A percentile compares a stretch with the other conserved stretches of the same genome.
Conservation (phyloP, 140 eudicot genomes). For the Senecio squalidus region DNA sequence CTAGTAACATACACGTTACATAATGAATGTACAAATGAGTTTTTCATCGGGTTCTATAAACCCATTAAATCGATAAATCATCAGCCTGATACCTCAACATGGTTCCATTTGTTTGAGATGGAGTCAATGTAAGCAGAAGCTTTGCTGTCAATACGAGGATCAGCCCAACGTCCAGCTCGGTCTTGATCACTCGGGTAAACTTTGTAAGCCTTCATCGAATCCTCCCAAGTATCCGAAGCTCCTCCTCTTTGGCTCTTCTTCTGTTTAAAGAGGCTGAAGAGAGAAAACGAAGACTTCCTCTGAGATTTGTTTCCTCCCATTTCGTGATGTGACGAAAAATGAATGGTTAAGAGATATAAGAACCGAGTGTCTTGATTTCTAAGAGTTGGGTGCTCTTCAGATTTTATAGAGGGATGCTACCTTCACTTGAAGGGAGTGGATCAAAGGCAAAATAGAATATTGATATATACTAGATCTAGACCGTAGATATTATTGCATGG, state of each 20-base stretch:
- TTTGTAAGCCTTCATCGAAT: conserved; percentile 40
- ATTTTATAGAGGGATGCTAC: conserved; percentile 16
- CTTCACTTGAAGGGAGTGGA: conserved; percentile 6
- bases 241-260: conserved; percentile 24
- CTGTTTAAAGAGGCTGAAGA: conserved; percentile 20
- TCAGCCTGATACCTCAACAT: conserved; percentile 30
- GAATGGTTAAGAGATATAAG: background rate
- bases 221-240: conserved; percentile 30
- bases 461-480: conserved; percentile 6
- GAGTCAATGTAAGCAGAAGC: conserved; percentile 32
- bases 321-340: background rate
- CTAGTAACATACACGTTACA: conserved; percentile 10
- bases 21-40: conserved; percentile 14
- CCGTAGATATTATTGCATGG: background rate
- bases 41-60: background rate
- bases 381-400: background rate
- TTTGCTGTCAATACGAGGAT: conserved; percentile 41
- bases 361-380: conserved; percentile 5
- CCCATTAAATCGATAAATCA: background rate
- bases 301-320: conserved; percentile 33
- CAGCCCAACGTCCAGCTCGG: conserved; percentile 38
- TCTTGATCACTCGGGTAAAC: conserved; percentile 45
- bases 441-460: conserved; percentile 20
- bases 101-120: conserved; percentile 34
- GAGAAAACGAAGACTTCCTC: conserved; percentile 29